Base-by-base conservation (phyloP, 352 stramenopile species). In the Globisporangium sylvaticum region DNA sequence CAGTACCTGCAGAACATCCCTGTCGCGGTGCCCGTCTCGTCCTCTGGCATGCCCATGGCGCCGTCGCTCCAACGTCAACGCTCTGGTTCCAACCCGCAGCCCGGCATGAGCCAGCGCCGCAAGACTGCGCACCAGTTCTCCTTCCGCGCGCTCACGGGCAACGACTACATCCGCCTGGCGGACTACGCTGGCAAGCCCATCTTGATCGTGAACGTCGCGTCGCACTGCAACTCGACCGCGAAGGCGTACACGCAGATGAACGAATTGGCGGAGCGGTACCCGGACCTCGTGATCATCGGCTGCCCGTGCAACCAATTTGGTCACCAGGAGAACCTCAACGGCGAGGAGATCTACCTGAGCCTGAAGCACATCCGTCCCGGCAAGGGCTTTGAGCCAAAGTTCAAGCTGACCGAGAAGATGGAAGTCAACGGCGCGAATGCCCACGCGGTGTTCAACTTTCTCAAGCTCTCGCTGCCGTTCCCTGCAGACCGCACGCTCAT, bases 291-390 rank as follows among this genome's bases (percentile, higher is more conserved):
- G 54, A 78, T 93, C 64, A 76, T 93, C 52, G 84, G 83, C 31
- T 93, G 81, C 39, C 84, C 84, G 42, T 93, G 84, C 68, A 93
- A 93, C 69, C 84, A 91, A 72, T 93, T 93, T 58, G 83, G 84
- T 12, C 84, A 93, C 67, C 84, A 93, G 70, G 84, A 93, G 72
- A 93, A 93, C 61, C 75, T 93, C 54, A 86, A 89, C 62, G 78
- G 83, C 46, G 83, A 91, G 9, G 84, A 93, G 66, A 93, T 93
- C 66, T 83, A 88, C 65, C 71, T 87, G 62, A 91, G 83, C 58
- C 67, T 93, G 31, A 71, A 79, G 69, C 73, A 93, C 79, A 88
- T 93, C 48, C 85, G 85, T 20, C 85, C 85, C 6, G 85, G 85
- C 15, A 87, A 82, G 66, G 83, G 83, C 60, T 91, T 90, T 58